phyloP scores from a whole-genome alignment of 2,329 filamentous ascomycete genomes.

The Neopestalotiopsis sp. region DNA sequence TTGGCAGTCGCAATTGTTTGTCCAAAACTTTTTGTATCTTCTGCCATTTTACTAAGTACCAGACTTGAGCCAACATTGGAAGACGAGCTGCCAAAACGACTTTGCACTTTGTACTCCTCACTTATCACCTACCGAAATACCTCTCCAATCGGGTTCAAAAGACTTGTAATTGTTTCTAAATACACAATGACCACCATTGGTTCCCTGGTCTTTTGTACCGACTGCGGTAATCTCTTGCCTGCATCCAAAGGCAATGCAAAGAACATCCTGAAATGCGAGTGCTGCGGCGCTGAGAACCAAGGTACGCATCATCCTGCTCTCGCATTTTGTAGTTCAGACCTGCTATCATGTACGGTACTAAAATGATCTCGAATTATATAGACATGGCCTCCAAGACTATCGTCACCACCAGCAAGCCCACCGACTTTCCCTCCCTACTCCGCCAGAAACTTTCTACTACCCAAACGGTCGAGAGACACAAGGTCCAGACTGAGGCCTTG shows the following conservation, averaged over 20 bases:
- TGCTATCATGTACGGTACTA: neutral
- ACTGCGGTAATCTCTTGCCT: constrained; percentile 90
- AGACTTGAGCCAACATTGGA: no score
- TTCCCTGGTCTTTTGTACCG: constrained; percentile 89
- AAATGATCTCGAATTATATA: neutral
- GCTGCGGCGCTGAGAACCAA: constrained; percentile 85
- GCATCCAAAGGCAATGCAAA: constrained; percentile 78
- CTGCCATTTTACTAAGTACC: neutral
- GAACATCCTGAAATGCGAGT: constrained; percentile 79
- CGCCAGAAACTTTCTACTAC: constrained; percentile 87
- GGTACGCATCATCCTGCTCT: constrained; percentile 52
- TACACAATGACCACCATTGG: constrained; percentile 83
- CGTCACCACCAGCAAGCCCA: constrained; percentile 83
- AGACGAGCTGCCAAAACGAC: neutral
- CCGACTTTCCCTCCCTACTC: constrained; percentile 88
- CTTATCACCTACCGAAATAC: no score
- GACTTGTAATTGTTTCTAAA: neutral
- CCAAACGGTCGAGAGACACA: constrained; percentile 79
- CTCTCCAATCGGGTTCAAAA: no score
- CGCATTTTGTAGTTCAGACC: neutral
- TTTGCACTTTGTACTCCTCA: no score
- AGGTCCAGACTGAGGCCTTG: constrained; percentile 75
- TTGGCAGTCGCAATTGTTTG: constrained; percentile 6
- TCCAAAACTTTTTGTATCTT: constrained; percentile 15
- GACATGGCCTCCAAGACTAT: constrained; percentile 57